Conservation (phyloP, 345 rosid species). For the Anastatica hierochuntica region DNA sequence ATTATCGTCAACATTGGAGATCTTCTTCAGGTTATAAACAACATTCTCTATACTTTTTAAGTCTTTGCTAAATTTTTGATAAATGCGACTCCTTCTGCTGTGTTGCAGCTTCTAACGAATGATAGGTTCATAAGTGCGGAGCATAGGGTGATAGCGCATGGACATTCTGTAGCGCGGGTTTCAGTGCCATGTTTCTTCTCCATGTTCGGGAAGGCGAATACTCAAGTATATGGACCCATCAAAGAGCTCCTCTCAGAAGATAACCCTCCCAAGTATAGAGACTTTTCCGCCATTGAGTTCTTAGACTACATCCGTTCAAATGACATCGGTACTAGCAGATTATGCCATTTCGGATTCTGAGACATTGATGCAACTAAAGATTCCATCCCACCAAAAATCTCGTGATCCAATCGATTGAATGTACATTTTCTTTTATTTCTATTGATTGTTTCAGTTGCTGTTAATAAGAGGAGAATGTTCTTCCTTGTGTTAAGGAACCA, state of each 20-base stretch:
- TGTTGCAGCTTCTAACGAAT: conserved; percentile 30
- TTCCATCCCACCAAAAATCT: too few relatives aligned
- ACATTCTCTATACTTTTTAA: too few relatives aligned
- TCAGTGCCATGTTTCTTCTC: conserved; percentile 35
- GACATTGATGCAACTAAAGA: background rate
- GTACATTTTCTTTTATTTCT: too few relatives aligned
- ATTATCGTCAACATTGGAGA: conserved; percentile 45
- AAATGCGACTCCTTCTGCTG: background rate
- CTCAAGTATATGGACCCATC: conserved; percentile 26
- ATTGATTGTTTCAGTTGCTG: too few relatives aligned
- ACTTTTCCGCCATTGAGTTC: too few relatives aligned
- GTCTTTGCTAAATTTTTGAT: too few relatives aligned
- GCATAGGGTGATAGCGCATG: conserved; percentile 37
- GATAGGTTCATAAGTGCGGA: conserved; percentile 33
- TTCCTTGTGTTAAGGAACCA: too few relatives aligned
- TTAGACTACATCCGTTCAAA: too few relatives aligned
- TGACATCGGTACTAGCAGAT: too few relatives aligned
- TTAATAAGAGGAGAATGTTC: too few relatives aligned
- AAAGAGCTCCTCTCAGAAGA: conserved; percentile 34
- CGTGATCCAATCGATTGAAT: too few relatives aligned
- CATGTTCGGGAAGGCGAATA: background rate
- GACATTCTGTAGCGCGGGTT: conserved; percentile 19
- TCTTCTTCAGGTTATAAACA: conserved; percentile 28
- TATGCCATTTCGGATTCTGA: background rate
- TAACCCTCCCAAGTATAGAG: too few relatives aligned